Base-by-base conservation (phyloP, 345 rosid genomes). In the thale cress (Arabidopsis thaliana) region DNA sequence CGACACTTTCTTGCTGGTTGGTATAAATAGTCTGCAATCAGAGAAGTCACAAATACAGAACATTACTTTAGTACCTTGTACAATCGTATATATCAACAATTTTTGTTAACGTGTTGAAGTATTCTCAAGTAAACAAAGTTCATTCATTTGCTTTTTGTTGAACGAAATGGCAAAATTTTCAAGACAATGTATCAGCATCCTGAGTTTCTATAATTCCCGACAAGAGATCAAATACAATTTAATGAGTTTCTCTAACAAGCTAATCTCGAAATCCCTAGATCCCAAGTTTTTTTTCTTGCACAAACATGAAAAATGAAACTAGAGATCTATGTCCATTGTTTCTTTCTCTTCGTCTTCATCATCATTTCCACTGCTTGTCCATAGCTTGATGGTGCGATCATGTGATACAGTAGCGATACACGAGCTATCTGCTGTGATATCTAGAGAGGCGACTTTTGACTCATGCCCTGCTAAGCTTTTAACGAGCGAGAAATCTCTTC, bases 1-100 rank as follows among this genome's bases (percentile, higher is more conserved):
- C 83, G 98, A 44, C 87, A 91, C 81, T 64, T 90, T 52, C 96
- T 95, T 20, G 80, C 98, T 2, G 99, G 97, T 4, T 92, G 98
- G 97, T 95, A 95, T 83, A 92, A 95, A 69, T 92, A 81, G 12
- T 41, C 33, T 72, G 73, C 50, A 51, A 24, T 53, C 52, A 56
- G 52, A 20, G 46, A 63, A 38, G 40, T 53, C 59, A 69, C 52
- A 70, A 12, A 65, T 23, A 22, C 56, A 48, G 24, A 23, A 30
- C 32, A 58, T 49, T 11, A 57, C 32, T 50, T 46, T n/a, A 32
- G 51, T 59, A 72, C 16, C 57, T 72, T 78, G 77, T 65, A 72
- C 64, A 78, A 65, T 65, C 9, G 23, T 1, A 71, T 48, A 14
- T 40, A 40, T 38, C 46, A 56, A 38, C 33, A 8, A 0, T 12